A percentile compares a stretch with the other conserved stretches of the same genome.
Conservation (phyloP, 2,329 filamentous ascomycete species). For the Fusarium sp. region DNA sequence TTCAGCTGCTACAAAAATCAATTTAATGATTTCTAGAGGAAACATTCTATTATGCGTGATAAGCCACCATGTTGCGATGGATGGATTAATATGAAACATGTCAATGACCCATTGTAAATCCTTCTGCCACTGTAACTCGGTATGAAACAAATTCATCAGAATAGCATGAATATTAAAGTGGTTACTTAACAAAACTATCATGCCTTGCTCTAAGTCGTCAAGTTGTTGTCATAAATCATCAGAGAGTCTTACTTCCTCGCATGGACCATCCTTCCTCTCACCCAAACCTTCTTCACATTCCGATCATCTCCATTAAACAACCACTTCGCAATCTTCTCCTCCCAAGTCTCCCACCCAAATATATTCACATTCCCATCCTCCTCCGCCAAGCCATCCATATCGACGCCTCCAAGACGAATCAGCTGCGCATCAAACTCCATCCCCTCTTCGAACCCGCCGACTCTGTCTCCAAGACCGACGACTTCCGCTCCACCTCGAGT, state of each 20-base stretch:
- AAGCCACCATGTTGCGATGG: background rate
- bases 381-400: slow-evolving; percentile 51
- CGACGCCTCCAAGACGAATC: slow-evolving; percentile 69
- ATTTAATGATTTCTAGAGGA: background rate
- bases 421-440: slow-evolving; percentile 94
- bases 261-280: slow-evolving; percentile 84
- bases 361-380: slow-evolving; percentile 79
- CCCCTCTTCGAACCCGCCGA: slow-evolving; percentile 86
- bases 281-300: slow-evolving; percentile 91
- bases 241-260: background rate
- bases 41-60: background rate
- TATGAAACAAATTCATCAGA: background rate
- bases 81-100: background rate
- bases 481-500: slow-evolving; percentile 89
- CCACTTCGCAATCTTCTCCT: slow-evolving; percentile 91
- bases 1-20: background rate
- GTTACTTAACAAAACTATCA: background rate
- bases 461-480: slow-evolving; percentile 74
- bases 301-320: slow-evolving; percentile 92
- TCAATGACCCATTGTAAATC: background rate
- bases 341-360: slow-evolving; percentile 92
- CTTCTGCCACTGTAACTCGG: background rate
- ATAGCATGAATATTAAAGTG: background rate
- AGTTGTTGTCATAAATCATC: background rate
- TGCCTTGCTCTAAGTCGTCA: background rate